A percentile compares a stretch with the other conserved stretches of the same genome.
Conservation (phyloP, 495 filamentous ascomycete genomes). For the Aspergillus campestris region DNA sequence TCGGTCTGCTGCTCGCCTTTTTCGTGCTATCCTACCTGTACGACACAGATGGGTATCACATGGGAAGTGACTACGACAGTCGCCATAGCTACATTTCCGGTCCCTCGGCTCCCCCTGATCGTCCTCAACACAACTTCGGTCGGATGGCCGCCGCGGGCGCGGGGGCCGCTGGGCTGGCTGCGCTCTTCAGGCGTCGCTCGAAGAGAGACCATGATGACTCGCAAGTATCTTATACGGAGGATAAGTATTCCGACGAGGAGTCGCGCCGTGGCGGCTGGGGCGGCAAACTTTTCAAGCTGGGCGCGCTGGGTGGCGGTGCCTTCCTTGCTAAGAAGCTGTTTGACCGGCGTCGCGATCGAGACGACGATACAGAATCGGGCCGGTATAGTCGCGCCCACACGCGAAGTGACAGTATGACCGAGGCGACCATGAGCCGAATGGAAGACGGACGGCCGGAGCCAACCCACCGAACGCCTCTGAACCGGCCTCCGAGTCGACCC, state of each 20-base stretch:
- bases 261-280: constrained; percentile 48
- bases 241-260: constrained; percentile 49
- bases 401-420: constrained; percentile 34
- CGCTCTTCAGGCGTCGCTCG: constrained; percentile 44
- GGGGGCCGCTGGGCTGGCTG: constrained; percentile 53
- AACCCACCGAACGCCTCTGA: constrained; percentile 31
- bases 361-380: constrained; percentile 48
- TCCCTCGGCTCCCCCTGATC: constrained; percentile 26
- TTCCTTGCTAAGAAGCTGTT: constrained; percentile 56
- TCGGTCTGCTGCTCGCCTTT: constrained; percentile 55
- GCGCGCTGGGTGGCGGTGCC: constrained; percentile 57
- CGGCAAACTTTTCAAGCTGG: constrained; percentile 56
- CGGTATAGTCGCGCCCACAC: constrained; percentile 38
- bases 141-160: constrained; percentile 41
- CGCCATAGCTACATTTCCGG: constrained; percentile 46
- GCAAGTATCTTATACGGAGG: constrained; percentile 47
- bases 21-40: constrained; percentile 65
- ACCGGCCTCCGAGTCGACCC: constrained; percentile 31
- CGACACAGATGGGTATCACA: constrained; percentile 38
- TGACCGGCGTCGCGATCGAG: constrained; percentile 47
- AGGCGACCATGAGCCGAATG: constrained; percentile 33
- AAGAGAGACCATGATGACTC: constrained; percentile 31
- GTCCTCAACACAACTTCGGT: constrained; percentile 25
- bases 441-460: constrained; percentile 37
- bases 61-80: constrained; percentile 42